Percentiles rank a stretch among this genome's conserved stretches.
These are phyloP conservation scores for Fragilaria radians DNA, from an alignment of 108 stramenopile species.

Conservation along the genomic window DNA sequence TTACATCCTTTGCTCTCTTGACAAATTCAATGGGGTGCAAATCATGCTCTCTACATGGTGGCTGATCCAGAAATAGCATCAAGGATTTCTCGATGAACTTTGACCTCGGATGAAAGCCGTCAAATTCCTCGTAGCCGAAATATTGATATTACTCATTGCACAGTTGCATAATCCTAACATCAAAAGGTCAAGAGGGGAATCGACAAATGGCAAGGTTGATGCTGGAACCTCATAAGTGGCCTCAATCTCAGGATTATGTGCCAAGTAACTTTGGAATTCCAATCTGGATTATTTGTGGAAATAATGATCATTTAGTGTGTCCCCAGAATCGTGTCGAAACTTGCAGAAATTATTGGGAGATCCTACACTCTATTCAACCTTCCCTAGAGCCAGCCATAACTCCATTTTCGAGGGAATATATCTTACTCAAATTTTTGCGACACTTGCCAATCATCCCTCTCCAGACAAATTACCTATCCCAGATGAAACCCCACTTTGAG, in stretches of 20 bases:
- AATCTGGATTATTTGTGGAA: background rate
- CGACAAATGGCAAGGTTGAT: background rate
- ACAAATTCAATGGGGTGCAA: slow-evolving; percentile 17
- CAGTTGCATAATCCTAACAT: background rate
- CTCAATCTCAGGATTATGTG: background rate
- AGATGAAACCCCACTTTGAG: no score
- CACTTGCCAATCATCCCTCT: no score
- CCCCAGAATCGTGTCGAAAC: background rate
- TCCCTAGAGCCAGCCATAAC: background rate
- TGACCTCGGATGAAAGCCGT: background rate
- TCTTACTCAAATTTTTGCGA: no score
- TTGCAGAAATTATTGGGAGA: background rate
- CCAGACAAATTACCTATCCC: no score
- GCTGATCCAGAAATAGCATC: background rate
- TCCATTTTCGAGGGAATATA: background rate
- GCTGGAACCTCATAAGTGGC: background rate
- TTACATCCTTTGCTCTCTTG: slow-evolving; percentile 4
- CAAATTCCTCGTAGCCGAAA: background rate
- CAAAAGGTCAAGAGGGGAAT: background rate
- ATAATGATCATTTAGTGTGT: background rate
- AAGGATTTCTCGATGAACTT: background rate
- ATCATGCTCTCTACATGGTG: background rate
- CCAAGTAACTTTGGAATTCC: background rate
- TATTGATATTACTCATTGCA: background rate
- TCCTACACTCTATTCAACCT: background rate